Base-by-base conservation (phyloP, 768 basidiomycete species). In the Boletellus ananas region DNA sequence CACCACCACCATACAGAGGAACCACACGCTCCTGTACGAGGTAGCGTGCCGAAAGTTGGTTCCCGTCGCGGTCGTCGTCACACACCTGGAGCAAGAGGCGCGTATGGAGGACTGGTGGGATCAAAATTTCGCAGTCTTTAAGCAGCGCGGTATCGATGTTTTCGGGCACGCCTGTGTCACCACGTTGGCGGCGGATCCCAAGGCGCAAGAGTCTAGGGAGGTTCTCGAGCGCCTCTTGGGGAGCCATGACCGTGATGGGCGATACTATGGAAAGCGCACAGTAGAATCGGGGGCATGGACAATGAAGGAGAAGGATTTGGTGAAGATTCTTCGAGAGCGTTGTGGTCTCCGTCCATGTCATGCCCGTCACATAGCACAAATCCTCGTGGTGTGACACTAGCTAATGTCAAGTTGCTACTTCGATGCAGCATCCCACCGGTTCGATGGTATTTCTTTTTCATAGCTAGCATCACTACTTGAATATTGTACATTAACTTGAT, bases 81-180 rank as follows among this genome's bases (percentile, higher is more conserved):
- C 38, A 13, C 38, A 34, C 21, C 34, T 40, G 20, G 38, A 47
- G 38, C 46, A 34, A 20, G 31, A 47, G 20, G 6, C 33, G 21
- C 20, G 20, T 6, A 47, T 47, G 38, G 46, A 47, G 34, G n/a
- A 34, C 21, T 47, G 46, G 46, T 40, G 38, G 46, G 38, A 18
- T 16, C 14, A 39, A 10, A 47, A 47, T n/a, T 7, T 18, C 12
- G 16, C 3, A 6, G 23, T 47, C 31, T 33, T 40, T 34, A 13
- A 17, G 29, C 29, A 47, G 31, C 38, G 31, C 6, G 31, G 31
- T 3, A 47, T 47, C 18, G 29, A 40, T 10, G 46, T 23, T 40
- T 47, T n/a, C 17, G 46, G 20, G 31, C 46, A 47, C 2, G 38
- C 46, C 14, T 47, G 46, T 13, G 31, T 40, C 16, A 39, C 38